Evolutionary conservation across 2,329 filamentous ascomycete genomes (phyloP).

Genomic region (Sclerotinia borealis): DNA sequence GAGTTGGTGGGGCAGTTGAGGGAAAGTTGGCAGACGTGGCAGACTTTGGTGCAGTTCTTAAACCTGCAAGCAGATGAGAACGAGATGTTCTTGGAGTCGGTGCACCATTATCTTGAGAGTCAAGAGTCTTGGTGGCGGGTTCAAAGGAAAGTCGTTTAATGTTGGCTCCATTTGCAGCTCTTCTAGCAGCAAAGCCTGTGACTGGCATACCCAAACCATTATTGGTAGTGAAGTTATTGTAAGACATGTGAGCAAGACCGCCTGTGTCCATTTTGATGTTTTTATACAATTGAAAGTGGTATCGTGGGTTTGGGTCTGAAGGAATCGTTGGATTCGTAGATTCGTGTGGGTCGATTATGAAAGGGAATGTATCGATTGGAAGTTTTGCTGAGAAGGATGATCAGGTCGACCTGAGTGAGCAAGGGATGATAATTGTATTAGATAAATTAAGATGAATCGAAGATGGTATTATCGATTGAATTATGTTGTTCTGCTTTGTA

Average conservation of each 20-base stretch:
- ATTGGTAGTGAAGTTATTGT: conserved; percentile 68
- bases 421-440: conserved; percentile 2
- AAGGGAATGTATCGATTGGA: neutral
- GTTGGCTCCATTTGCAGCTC: conserved; percentile 63
- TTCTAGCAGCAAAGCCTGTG: conserved; percentile 78
- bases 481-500: conserved; percentile 5
- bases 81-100: conserved; percentile 89
- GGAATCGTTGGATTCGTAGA: neutral
- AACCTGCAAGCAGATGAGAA: conserved; percentile 85
- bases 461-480: neutral
- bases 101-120: conserved; percentile 59
- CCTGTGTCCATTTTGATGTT: conserved; percentile 72
- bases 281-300: conserved; percentile 21
- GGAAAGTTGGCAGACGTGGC: conserved; percentile 66
- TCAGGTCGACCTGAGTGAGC: neutral
- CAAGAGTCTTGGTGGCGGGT: conserved; percentile 57
- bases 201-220: conserved; percentile 69
- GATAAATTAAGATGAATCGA: conserved; percentile 12
- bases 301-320: neutral
- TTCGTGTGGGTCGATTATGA: neutral
- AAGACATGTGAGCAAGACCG: conserved; percentile 99
- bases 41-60: conserved; percentile 90
- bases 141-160: conserved; percentile 87
- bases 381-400: neutral
- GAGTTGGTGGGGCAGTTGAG: conserved; percentile 55